phyloP scores from a whole-genome alignment of 371 early-diverging fungal genomes.

The Mucor ambiguus region DNA sequence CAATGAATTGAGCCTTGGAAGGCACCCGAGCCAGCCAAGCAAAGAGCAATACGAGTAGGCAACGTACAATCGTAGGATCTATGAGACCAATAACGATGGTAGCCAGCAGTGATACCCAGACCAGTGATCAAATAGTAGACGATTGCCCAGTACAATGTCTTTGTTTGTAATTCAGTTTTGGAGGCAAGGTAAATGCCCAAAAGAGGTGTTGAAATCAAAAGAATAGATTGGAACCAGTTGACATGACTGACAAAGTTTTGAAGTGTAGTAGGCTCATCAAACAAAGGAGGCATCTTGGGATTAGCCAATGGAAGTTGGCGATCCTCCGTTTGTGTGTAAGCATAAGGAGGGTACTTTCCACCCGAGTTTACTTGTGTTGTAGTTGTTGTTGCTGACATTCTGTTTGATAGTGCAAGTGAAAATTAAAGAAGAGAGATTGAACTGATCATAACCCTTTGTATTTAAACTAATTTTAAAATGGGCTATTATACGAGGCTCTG shows the following conservation, averaged over 20 bases:
- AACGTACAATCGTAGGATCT: conserved; percentile 65
- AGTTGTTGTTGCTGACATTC: conserved; percentile 12
- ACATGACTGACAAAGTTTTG: conserved; percentile 58
- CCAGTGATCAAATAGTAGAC: conserved; percentile 86
- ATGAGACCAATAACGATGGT: conserved; percentile 86
- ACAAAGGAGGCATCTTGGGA: conserved; percentile 47
- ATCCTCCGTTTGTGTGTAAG: conserved; percentile 44
- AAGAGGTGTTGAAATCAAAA: conserved; percentile 79
- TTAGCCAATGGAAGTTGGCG: conserved; percentile 43
- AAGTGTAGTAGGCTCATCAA: conserved; percentile 55
- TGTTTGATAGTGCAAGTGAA: not conserved
- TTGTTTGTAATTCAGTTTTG: conserved; percentile 62
- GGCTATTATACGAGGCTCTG: not conserved
- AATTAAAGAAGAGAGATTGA: not conserved
- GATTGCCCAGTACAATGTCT: conserved; percentile 78
- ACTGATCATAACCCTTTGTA: not conserved
- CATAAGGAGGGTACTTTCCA: conserved; percentile 28
- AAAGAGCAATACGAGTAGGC: conserved; percentile 57
- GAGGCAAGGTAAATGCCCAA: conserved; percentile 80
- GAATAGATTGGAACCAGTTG: conserved; percentile 81
- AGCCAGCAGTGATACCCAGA: conserved; percentile 56
- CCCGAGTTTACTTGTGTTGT: not conserved
- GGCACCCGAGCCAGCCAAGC: conserved; percentile 72
- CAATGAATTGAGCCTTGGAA: conserved; percentile 85
- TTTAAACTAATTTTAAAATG: conserved; percentile 4